phyloP scores from a whole-genome alignment of 345 rosid genomes.

The Pelargonium nanum region DNA sequence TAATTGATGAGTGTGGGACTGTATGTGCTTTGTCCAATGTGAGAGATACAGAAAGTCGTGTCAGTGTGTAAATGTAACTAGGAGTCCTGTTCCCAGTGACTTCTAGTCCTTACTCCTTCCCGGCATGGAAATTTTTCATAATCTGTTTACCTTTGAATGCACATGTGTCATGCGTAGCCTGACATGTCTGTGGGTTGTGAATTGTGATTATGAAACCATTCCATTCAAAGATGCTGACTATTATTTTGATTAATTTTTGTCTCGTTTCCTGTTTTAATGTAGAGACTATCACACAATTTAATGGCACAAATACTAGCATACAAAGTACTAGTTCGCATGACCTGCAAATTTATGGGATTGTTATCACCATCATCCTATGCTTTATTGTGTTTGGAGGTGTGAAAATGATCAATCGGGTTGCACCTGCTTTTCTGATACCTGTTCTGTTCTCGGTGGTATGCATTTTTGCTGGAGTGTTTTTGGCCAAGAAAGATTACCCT shows the following conservation, averaged over 20 bases:
- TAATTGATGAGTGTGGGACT: neutral
- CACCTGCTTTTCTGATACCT: conserved; percentile 94
- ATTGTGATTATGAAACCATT: neutral
- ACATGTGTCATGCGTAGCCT: neutral
- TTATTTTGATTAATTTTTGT: neutral
- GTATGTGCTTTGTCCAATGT: neutral
- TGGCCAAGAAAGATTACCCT: conserved; percentile 64
- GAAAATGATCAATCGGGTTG: conserved; percentile 98
- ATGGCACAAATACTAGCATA: conserved; percentile 48
- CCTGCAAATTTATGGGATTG: conserved; percentile 89
- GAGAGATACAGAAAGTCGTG: neutral
- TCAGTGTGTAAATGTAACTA: neutral
- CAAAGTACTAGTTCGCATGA: conserved; percentile 82
- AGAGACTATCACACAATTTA: conserved; percentile 69
- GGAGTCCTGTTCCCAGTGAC: neutral
- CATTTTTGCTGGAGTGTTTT: conserved; percentile 74
- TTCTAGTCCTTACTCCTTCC: neutral
- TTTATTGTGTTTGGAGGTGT: conserved; percentile 99
- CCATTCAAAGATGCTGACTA: neutral
- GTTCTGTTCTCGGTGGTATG: conserved; percentile 80
- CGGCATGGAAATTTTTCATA: neutral
- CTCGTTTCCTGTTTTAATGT: conserved; percentile 15
- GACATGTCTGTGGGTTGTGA: neutral
- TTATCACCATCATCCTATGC: conserved; percentile 79
- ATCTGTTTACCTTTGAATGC: conserved; percentile 4